phyloP scores from a whole-genome alignment of 345 rosid genomes.

The Rhodomyrtus tomentosa region DNA sequence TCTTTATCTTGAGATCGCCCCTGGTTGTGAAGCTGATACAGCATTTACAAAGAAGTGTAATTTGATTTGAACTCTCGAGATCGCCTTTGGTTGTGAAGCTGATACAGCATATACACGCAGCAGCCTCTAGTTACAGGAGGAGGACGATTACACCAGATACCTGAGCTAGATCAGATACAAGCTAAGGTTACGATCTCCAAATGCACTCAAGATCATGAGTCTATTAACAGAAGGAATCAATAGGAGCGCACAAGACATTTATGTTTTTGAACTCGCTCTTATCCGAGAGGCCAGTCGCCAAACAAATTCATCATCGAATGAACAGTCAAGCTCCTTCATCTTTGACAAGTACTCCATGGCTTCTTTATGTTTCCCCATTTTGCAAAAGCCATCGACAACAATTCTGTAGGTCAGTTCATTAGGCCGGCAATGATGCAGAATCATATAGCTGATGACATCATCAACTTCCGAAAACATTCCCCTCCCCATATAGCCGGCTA shows the following conservation, averaged over 20 bases:
- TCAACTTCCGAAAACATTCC: slow-evolving; percentile 59
- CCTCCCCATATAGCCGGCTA: slow-evolving; percentile 53
- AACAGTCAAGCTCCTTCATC: slow-evolving; percentile 43
- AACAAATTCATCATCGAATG: slow-evolving; percentile 36
- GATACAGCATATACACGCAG: not conserved
- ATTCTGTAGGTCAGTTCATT: slow-evolving; percentile 81
- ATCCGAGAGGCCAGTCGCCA: slow-evolving; percentile 52
- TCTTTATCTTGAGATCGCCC: not conserved
- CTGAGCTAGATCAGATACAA: not conserved
- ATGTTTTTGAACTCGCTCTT: slow-evolving; percentile 36
- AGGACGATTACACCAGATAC: not conserved
- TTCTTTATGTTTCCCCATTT: slow-evolving; percentile 47
- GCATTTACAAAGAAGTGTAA: too few species aligned
- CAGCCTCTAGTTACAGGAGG: not conserved
- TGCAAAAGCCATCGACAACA: slow-evolving; percentile 78
- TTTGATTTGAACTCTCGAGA: not conserved
- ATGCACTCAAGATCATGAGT: not conserved
- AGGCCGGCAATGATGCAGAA: slow-evolving; percentile 54
- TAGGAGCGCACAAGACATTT: not conserved
- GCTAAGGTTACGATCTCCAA: not conserved
- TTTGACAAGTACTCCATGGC: slow-evolving; percentile 69
- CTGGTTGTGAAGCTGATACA: not conserved
- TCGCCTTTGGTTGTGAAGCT: not conserved
- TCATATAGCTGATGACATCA: slow-evolving; percentile 64
- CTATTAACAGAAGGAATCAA: not conserved